phyloP scores from a whole-genome alignment of 2,329 filamentous ascomycete genomes.

The Xylariaceae sp. region DNA sequence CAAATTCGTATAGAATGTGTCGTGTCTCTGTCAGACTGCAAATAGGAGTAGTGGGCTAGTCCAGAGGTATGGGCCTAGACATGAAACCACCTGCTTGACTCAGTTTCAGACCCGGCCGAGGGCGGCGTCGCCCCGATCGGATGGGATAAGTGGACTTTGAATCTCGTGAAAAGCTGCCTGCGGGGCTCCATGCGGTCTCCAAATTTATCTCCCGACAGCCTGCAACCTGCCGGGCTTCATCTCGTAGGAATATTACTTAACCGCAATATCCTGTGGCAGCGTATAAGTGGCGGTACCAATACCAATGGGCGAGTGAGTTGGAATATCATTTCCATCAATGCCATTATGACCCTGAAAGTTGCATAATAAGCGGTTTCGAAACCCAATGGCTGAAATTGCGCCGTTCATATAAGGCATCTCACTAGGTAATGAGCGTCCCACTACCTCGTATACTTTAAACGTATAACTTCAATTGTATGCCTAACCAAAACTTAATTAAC shows the following conservation, averaged over 20 bases:
- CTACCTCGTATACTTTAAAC: constrained; percentile 10
- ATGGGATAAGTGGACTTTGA: constrained; percentile 12
- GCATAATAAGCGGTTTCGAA: background rate
- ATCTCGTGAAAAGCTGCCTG: background rate
- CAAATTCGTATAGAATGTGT: background rate
- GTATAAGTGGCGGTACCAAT: background rate
- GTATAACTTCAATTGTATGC: background rate
- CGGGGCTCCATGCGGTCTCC: constrained; percentile 29
- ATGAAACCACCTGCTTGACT: constrained; percentile 21
- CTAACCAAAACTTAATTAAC: too few species aligned
- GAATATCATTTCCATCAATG: background rate
- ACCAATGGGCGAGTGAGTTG: too few species aligned
- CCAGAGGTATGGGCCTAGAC: constrained; percentile 1
- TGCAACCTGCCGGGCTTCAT: background rate
- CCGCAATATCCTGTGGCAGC: background rate
- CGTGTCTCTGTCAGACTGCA: constrained; percentile 12
- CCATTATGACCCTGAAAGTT: background rate
- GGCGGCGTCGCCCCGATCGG: constrained; percentile 21
- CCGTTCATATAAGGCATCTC: background rate
- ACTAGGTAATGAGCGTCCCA: background rate
- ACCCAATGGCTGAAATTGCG: background rate
- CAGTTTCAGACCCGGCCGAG: constrained; percentile 22
- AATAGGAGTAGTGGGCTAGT: constrained; percentile 1
- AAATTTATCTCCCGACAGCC: constrained; percentile 26
- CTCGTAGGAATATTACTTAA: background rate